Evolutionary conservation across 2,329 filamentous ascomycete genomes (phyloP).

Genomic region (Colletotrichum cereale): DNA sequence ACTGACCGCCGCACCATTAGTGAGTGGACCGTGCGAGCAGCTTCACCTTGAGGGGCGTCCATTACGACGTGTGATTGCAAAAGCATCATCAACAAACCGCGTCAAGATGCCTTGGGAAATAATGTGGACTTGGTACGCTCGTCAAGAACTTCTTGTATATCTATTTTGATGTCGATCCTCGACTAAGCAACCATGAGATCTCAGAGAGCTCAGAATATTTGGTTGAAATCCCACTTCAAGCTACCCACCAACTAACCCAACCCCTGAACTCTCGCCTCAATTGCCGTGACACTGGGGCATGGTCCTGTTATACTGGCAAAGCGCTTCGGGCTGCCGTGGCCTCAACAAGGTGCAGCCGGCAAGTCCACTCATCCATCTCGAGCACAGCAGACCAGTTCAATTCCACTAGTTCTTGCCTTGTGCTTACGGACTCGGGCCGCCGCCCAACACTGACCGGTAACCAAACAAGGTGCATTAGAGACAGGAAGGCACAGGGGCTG

Average conservation of each 20-base stretch:
- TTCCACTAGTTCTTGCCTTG: not conserved
- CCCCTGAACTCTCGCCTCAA: not conserved
- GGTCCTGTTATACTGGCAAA: not conserved
- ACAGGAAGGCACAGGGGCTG: not conserved
- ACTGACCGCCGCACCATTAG: not conserved
- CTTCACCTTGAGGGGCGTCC: not conserved
- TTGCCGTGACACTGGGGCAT: conserved; percentile 13
- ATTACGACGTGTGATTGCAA: not conserved
- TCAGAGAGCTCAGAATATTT: not conserved
- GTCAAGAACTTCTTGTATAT: no score
- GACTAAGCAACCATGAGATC: not conserved
- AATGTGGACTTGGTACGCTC: not conserved
- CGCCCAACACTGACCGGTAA: not conserved
- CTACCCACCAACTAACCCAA: not conserved
- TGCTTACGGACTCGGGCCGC: not conserved
- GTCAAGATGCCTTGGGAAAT: not conserved
- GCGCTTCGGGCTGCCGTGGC: not conserved
- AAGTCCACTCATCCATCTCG: not conserved
- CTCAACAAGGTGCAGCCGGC: not conserved
- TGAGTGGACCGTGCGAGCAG: not conserved
- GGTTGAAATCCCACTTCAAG: not conserved
- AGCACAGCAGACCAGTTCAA: not conserved
- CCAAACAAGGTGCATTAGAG: not conserved
- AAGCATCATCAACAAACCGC: not conserved
- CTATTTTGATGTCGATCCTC: not conserved